Conservation (phyloP, 2,329 filamentous ascomycete species). For the Aureobasidium sp. region DNA sequence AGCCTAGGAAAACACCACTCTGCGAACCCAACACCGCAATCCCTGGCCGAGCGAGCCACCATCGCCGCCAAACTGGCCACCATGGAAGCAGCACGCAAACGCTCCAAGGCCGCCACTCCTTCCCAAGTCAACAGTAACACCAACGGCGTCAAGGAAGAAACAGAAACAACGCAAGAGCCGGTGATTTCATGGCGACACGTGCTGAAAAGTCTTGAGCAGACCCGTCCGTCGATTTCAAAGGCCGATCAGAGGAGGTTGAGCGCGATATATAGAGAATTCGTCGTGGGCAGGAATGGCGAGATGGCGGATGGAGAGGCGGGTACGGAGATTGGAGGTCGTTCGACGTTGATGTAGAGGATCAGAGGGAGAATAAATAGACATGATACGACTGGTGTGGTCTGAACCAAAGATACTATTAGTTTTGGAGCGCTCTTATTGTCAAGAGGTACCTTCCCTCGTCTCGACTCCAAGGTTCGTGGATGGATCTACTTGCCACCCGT, state of each 20-base stretch:
- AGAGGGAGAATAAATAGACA: too few species aligned
- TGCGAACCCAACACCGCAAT: conserved; percentile 43
- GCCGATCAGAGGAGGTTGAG: conserved; percentile 68
- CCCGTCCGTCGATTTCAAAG: conserved; percentile 72
- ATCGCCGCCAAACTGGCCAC: conserved; percentile 76
- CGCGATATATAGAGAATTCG: conserved; percentile 86
- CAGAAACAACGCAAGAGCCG: conserved; percentile 54
- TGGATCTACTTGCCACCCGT: too few species aligned
- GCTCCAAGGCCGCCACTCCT: conserved; percentile 39
- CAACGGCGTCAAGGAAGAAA: conserved; percentile 18
- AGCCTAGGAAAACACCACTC: conserved; percentile 30
- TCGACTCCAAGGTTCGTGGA: too few species aligned
- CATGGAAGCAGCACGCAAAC: conserved; percentile 64
- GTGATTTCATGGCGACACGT: conserved; percentile 81
- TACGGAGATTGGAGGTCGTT: conserved; percentile 85
- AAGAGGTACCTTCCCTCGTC: too few species aligned
- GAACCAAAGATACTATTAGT: too few species aligned
- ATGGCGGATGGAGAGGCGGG: conserved; percentile 90
- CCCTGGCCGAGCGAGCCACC: conserved; percentile 68
- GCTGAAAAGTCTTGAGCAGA: conserved; percentile 65
- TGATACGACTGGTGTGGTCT: too few species aligned
- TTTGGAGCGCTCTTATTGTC: too few species aligned
- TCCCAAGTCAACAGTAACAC: not conserved
- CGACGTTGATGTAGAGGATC: conserved; percentile 53
- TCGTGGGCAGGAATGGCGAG: conserved; percentile 85